phyloP scores from a whole-genome alignment of 257 asterid species.

The Rhazya stricta region DNA sequence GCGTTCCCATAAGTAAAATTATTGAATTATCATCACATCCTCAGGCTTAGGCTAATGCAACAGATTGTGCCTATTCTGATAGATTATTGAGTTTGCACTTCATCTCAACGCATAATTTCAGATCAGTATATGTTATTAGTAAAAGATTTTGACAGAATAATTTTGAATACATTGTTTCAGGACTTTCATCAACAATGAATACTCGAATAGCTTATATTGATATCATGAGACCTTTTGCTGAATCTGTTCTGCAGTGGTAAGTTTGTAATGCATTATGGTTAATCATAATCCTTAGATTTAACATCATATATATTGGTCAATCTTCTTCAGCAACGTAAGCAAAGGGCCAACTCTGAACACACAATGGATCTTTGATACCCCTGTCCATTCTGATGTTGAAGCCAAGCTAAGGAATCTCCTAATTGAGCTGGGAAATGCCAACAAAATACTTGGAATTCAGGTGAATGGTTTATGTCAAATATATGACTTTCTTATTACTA shows the following conservation, averaged over 20 bases:
- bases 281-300: conserved; percentile 10
- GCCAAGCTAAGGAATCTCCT: conserved; percentile 76
- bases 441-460: conserved; percentile 96
- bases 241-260: conserved; percentile 79
- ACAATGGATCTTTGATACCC: conserved; percentile 72
- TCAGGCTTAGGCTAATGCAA: background rate
- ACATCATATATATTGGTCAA: conserved; percentile 26
- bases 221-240: conserved; percentile 97
- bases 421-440: conserved; percentile 75
- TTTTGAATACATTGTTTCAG: conserved; percentile 34
- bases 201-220: conserved; percentile 73
- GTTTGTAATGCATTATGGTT: conserved; percentile 23
- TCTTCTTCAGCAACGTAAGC: conserved; percentile 59
- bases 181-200: conserved; percentile 89
- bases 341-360: conserved; percentile 61
- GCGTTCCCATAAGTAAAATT: background rate
- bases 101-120: background rate
- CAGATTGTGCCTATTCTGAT: background rate
- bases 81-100: background rate
- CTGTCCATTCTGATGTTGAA: conserved; percentile 75
- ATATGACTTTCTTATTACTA: background rate
- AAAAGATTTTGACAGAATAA: background rate
- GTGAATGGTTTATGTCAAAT: conserved; percentile 24
- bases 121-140: background rate
- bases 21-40: background rate